Evolutionary conservation across 1,284 basidiomycete species (phyloP), one percentile per base, ranked within the genome.

Genomic region (Somion occarium): DNA sequence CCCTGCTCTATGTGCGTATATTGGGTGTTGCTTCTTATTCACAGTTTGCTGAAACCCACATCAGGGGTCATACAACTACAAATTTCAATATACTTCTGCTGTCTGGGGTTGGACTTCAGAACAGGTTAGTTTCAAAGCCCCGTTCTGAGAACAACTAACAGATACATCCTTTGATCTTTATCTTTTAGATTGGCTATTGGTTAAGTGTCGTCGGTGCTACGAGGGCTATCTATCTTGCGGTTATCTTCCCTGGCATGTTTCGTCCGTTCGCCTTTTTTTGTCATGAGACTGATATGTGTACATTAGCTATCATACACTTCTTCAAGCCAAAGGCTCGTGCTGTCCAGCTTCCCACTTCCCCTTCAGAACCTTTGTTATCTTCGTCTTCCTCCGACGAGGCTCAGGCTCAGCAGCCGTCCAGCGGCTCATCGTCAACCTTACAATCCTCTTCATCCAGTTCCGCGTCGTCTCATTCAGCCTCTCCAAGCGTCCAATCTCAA

Each of bases 51-150:
- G 18, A 41, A 7, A 41, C 15, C 7, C 12, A 12, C n/a, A 5
- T 3, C 18, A 92, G 88, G 86, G 84, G 5, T 75, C 85, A 1
- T 69, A 79, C 50, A 64, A 71, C 5, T 81, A 80, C 59, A 85
- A 85, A 61, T 76, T 87, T 48, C 89, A 91, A 63, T 94, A 86
- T 64, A 74, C 83, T 3, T 73, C 80, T 7, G 74, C 74, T 5
- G 73, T 68, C 1, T 93, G 86, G 61, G 75, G 76, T 1, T 94
- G 91, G 91, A 76, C 70, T n/a, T 75, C 87, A 3, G 80, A 88
- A 65, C 73, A 75, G 61, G 88, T 89, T 57, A 54, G 78, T 68
- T 11, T 3, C 13, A 3, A 46, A 1, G 19, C 25, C 20, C 44
- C 37, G 44, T 11, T 26, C 11, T 24, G n/a, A n/a, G n/a, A n/a